Evolutionary conservation across 78 protist species (phyloP).

Genomic region (Creolimax fragrantissima): DNA sequence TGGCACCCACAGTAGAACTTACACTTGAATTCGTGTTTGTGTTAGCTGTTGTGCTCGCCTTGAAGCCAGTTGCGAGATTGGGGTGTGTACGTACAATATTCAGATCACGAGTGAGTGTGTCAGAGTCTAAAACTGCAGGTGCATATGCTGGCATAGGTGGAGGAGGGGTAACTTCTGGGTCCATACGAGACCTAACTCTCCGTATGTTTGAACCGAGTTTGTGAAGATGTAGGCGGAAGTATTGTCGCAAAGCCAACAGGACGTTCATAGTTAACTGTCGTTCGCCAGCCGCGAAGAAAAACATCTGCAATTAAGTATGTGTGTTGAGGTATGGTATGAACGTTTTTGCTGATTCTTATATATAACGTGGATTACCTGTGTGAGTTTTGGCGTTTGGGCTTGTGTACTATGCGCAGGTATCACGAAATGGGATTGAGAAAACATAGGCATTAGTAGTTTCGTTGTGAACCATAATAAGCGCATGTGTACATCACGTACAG

Average conservation of each 20-base stretch:
- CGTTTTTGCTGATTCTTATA: no score
- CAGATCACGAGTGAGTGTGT: not conserved
- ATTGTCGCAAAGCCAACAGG: not conserved
- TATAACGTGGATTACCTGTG: no score
- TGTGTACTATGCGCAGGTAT: no score
- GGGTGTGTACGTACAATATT: not conserved
- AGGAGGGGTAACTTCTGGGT: not conserved
- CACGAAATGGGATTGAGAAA: no score
- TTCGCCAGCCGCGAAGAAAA: not conserved
- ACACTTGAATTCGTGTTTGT: not conserved
- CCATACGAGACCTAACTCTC: not conserved
- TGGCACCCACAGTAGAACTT: not conserved
- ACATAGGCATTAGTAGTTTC: no score
- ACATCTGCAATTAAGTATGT: no score
- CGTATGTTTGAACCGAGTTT: not conserved
- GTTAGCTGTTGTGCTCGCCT: no score
- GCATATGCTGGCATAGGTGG: not conserved
- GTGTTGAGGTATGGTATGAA: no score
- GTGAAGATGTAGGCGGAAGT: conserved; percentile 17
- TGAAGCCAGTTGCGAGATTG: not conserved
- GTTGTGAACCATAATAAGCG: no score
- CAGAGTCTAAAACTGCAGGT: not conserved
- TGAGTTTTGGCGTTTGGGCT: no score
- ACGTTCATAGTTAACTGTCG: not conserved
- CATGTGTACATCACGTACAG: no score